Percentiles rank a stretch among this genome's conserved stretches.
These are phyloP conservation scores for Debaryomycetaceae sp. DNA, from an alignment of 1,139 yeast genomes.

Conservation along the genomic window DNA sequence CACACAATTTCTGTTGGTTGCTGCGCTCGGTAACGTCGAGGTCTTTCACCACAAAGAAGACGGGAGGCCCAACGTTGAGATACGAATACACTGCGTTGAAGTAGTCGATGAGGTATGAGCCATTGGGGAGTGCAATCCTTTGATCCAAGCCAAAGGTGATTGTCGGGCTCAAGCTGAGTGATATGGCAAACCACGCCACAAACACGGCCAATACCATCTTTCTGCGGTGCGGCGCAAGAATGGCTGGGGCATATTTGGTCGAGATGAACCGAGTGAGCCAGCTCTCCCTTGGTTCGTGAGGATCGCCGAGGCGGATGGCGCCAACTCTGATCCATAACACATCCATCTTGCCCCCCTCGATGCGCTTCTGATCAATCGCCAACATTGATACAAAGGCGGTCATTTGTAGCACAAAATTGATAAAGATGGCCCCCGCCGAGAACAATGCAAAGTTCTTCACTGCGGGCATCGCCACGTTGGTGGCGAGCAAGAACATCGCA, in stretches of 20 bases:
- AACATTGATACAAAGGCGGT: constrained; percentile 77
- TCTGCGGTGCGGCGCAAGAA: constrained; percentile 45
- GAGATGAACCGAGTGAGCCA: constrained; percentile 21
- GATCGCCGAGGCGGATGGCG: constrained; percentile 2
- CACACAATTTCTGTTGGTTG: constrained; percentile 75
- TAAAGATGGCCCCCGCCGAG: constrained; percentile 79
- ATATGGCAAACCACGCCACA: constrained; percentile 58
- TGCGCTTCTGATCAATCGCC: constrained; percentile 60
- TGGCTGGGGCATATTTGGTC: constrained; percentile 40
- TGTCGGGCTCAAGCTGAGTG: constrained; percentile 64
- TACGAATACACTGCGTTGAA: constrained; percentile 71
- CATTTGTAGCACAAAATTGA: constrained; percentile 74
- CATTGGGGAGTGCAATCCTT: constrained; percentile 78
- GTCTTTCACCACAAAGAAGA: constrained; percentile 72
- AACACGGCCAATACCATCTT: constrained; percentile 52
- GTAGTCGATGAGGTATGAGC: constrained; percentile 75
- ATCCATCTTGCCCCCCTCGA: constrained; percentile 58
- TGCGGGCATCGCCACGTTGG: constrained; percentile 90
- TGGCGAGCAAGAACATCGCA: constrained; percentile 72
- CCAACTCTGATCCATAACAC: constrained; percentile 39
- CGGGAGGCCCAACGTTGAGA: constrained; percentile 87
- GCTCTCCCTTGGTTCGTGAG: constrained; percentile 2
- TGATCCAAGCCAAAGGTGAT: constrained; percentile 83
- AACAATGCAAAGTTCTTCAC: constrained; percentile 88
- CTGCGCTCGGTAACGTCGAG: constrained; percentile 56